These are phyloP conservation scores for Sporothrix schenckii DNA, from an alignment of 2,329 filamentous ascomycete genomes.

Conservation along the genomic window DNA sequence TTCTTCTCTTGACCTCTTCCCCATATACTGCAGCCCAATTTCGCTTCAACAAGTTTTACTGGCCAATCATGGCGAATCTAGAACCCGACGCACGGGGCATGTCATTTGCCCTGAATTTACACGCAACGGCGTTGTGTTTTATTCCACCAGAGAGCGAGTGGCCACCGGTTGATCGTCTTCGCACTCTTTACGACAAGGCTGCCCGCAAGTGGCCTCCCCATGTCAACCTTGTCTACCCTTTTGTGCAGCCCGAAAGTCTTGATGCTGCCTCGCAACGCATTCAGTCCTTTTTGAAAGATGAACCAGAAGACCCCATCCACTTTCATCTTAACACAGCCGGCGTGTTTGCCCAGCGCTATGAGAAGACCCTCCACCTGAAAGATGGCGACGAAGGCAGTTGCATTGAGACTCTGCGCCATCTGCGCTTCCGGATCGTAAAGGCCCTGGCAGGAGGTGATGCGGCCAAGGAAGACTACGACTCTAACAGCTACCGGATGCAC, in stretches of 20 bases:
- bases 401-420: conserved; percentile 38
- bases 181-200: conserved; percentile 64
- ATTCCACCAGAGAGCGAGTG: conserved; percentile 57
- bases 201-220: conserved; percentile 67
- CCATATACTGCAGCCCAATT: not conserved
- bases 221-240: conserved; percentile 68
- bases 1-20: not conserved
- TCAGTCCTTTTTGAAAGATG: conserved; percentile 41
- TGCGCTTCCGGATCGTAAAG: conserved; percentile 45
- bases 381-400: conserved; percentile 37
- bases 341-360: conserved; percentile 53
- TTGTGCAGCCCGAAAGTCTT: conserved; percentile 56
- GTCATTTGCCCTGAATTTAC: conserved; percentile 42
- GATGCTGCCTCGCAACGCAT: conserved; percentile 48
- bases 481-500: conserved; percentile 50
- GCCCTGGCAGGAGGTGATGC: conserved; percentile 39
- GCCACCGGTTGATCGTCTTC: conserved; percentile 56
- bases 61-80: conserved; percentile 35
- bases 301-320: conserved; percentile 29
- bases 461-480: conserved; percentile 29
- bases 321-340: conserved; percentile 49
- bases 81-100: not conserved
- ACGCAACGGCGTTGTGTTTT: conserved; percentile 64
- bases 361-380: conserved; percentile 55
- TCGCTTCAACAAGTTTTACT: not conserved